Percentiles rank a stretch among this genome's conserved stretches.
phyloP scores from a whole-genome alignment of 2,329 filamentous ascomycete genomes.

The Ophiostoma himal-ulmi region DNA sequence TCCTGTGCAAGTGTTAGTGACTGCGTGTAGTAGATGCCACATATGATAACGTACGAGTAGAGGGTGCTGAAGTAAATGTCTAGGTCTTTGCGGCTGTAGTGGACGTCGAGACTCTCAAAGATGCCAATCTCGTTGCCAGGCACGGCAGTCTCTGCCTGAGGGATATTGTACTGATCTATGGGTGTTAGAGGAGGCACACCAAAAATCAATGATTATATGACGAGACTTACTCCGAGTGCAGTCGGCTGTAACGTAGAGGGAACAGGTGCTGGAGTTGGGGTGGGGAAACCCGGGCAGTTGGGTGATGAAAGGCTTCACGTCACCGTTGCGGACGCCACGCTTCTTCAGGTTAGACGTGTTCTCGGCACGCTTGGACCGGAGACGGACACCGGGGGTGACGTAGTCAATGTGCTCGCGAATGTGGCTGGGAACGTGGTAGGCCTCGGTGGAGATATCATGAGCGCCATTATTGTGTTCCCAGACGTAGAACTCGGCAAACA shows the following conservation, averaged over 20 bases:
- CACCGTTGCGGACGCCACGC: neutral
- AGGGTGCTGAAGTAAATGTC: slow-evolving; percentile 25
- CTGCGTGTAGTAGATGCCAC: neutral
- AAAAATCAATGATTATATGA: neutral
- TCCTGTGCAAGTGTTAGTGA: neutral
- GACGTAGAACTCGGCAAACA: slow-evolving; percentile 26
- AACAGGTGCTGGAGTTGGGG: slow-evolving; percentile 20
- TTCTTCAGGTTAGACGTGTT: neutral
- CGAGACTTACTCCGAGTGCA: slow-evolving; percentile 22
- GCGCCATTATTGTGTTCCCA: slow-evolving; percentile 23
- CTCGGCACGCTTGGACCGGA: slow-evolving; percentile 13
- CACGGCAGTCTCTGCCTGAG: slow-evolving; percentile 18
- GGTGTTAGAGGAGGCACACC: neutral
- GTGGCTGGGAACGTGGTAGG: slow-evolving; percentile 41
- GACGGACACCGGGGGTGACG: slow-evolving; percentile 27
- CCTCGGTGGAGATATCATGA: slow-evolving; percentile 16
- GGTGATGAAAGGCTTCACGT: neutral
- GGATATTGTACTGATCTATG: slow-evolving; percentile 27
- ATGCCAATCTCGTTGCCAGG: slow-evolving; percentile 26
- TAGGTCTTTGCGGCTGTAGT: slow-evolving; percentile 27
- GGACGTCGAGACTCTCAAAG: slow-evolving; percentile 26
- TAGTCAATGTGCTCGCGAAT: slow-evolving; percentile 48
- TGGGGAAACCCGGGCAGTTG: neutral
- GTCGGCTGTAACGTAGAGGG: slow-evolving; percentile 24
- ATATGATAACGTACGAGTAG: slow-evolving; percentile 24